These are phyloP conservation scores for Galerina sulciceps DNA, from an alignment of 768 basidiomycete species.

Conservation along the genomic window DNA sequence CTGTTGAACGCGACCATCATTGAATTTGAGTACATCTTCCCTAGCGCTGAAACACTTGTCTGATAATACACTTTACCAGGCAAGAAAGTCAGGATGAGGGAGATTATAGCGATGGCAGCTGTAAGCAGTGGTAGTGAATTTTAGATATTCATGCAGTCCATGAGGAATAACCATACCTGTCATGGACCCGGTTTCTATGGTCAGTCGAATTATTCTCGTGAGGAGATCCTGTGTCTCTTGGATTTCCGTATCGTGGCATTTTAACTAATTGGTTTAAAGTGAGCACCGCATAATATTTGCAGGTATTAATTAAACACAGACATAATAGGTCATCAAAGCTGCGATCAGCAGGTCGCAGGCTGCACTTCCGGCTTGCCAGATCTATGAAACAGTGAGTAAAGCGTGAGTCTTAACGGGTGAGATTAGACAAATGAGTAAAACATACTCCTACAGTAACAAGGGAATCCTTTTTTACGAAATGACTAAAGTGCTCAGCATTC, in stretches of 20 bases:
- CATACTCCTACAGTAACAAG: too few relatives aligned
- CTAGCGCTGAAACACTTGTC: constrained; percentile 8
- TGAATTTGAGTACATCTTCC: constrained; percentile 17
- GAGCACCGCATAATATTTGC: too few relatives aligned
- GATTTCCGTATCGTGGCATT: not conserved
- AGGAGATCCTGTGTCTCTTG: constrained; percentile 7
- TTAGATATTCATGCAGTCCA: not conserved
- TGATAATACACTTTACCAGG: constrained; percentile 13
- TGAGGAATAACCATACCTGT: constrained; percentile 11
- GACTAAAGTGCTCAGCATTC: too few relatives aligned
- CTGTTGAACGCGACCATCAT: constrained; percentile 19
- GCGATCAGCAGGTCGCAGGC: too few relatives aligned
- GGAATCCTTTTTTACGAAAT: too few relatives aligned
- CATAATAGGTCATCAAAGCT: too few relatives aligned
- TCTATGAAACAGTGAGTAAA: too few relatives aligned
- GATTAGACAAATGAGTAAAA: too few relatives aligned
- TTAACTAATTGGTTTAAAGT: not conserved
- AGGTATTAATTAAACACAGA: too few relatives aligned
- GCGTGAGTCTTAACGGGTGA: too few relatives aligned
- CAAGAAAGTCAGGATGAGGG: constrained; percentile 8
- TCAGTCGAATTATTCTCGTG: constrained; percentile 10
- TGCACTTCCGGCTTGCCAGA: too few relatives aligned
- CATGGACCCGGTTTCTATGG: constrained; percentile 1
- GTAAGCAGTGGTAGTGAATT: too few relatives aligned
- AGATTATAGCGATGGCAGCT: constrained; percentile 15